Evolutionary conservation across 345 rosid species (phyloP).

Genomic region (Populus nigra): DNA sequence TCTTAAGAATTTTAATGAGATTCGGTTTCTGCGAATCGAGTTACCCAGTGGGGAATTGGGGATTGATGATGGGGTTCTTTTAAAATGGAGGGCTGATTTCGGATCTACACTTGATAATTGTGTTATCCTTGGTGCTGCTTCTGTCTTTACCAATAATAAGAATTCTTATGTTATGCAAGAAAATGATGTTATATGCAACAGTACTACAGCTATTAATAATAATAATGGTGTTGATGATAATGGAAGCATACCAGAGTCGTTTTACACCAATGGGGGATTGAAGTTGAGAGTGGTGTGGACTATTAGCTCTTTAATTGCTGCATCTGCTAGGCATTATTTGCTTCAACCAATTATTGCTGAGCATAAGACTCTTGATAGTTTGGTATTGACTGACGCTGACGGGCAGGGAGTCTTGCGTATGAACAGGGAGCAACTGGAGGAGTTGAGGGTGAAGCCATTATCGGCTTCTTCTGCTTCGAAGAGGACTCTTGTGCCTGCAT

Average conservation of each 20-base stretch:
- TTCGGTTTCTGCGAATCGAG: slow-evolving; percentile 78
- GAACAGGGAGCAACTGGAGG: slow-evolving; percentile 89
- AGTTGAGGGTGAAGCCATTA: slow-evolving; percentile 83
- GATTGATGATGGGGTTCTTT: slow-evolving; percentile 74
- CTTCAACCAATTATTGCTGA: slow-evolving; percentile 83
- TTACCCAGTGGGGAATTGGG: slow-evolving; percentile 85
- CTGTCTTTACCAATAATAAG: slow-evolving; percentile 33
- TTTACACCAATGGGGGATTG: slow-evolving; percentile 88
- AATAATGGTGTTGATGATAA: slow-evolving; percentile 50
- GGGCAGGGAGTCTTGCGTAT: slow-evolving; percentile 92
- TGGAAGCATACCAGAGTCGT: slow-evolving; percentile 89
- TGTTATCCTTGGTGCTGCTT: slow-evolving; percentile 84
- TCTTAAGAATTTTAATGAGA: slow-evolving; percentile 79
- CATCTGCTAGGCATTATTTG: slow-evolving; percentile 89
- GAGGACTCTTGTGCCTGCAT: slow-evolving; percentile 91
- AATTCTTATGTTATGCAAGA: slow-evolving; percentile 20
- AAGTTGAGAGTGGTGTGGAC: slow-evolving; percentile 97
- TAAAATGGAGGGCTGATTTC: slow-evolving; percentile 94
- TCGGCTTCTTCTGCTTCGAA: slow-evolving; percentile 87
- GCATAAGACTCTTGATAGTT: slow-evolving; percentile 78
- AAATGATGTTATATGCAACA: not conserved
- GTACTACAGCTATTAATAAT: not conserved
- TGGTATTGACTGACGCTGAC: slow-evolving; percentile 81
- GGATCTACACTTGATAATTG: slow-evolving; percentile 91
- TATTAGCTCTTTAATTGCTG: slow-evolving; percentile 85